These are phyloP conservation scores for Amylostereum areolatum DNA, from an alignment of 1,284 basidiomycete species.

Conservation along the genomic window DNA sequence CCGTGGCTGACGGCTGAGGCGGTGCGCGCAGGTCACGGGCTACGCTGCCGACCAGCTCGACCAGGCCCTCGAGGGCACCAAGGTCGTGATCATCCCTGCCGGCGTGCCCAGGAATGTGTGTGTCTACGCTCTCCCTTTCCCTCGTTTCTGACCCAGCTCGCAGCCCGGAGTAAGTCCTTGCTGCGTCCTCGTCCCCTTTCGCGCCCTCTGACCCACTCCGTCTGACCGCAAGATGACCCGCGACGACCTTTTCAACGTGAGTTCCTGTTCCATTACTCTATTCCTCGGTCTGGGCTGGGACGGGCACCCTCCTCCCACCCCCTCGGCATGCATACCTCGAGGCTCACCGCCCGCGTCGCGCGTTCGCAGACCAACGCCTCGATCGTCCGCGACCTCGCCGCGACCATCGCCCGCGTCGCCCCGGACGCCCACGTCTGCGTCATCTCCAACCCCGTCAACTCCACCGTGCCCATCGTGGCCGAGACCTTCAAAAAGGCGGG, in stretches of 20 bases:
- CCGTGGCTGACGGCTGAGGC: constrained; percentile 4
- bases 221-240: constrained; percentile 72
- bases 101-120: constrained; percentile 92
- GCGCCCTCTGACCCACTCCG: constrained; percentile 22
- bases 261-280: constrained; percentile 22
- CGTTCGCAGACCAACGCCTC: constrained; percentile 78
- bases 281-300: too few relatives aligned
- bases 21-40: constrained; percentile 57
- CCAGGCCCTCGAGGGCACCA: constrained; percentile 76
- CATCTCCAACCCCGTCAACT: constrained; percentile 96
- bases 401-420: constrained; percentile 79
- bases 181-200: constrained; percentile 9
- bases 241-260: constrained; percentile 98
- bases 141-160: constrained; percentile 18
- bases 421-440: constrained; percentile 91
- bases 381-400: constrained; percentile 94
- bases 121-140: constrained; percentile 13
- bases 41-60: constrained; percentile 83
- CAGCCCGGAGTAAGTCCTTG: constrained; percentile 49
- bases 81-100: constrained; percentile 96
- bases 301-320: too few relatives aligned
- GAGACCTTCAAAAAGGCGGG: constrained; percentile 90
- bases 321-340: too few relatives aligned
- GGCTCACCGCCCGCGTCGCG: too few relatives aligned
- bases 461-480: constrained; percentile 96